A percentile compares a stretch with the other conserved stretches of the same genome.
Evolutionary conservation across 352 stramenopile species (phyloP).

Genomic region (Phytopythium kandeliae): DNA sequence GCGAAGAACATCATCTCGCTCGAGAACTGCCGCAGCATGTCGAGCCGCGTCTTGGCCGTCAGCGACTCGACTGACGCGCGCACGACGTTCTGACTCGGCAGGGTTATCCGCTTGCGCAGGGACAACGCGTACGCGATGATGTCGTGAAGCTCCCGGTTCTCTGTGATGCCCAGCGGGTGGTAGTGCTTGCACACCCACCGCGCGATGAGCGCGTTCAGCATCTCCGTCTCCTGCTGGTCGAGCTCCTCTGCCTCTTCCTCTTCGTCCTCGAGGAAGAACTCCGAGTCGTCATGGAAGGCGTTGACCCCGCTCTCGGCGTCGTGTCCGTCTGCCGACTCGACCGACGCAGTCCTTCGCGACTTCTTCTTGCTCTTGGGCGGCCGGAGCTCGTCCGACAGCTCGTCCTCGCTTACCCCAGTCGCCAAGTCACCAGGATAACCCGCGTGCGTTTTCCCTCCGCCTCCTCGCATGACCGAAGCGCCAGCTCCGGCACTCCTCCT

Average conservation of each 20-base stretch:
- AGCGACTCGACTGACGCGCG: constrained; percentile 36
- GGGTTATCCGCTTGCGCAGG: constrained; percentile 25
- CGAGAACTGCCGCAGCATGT: constrained; percentile 35
- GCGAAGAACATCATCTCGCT: constrained; percentile 44
- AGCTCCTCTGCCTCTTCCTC: neutral
- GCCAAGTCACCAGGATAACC: neutral
- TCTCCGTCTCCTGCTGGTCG: constrained; percentile 21
- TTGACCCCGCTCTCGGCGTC: constrained; percentile 22
- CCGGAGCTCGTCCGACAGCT: neutral
- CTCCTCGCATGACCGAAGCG: too few relatives aligned
- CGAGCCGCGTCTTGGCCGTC: constrained; percentile 31
- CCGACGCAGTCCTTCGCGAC: neutral
- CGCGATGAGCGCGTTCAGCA: constrained; percentile 35
- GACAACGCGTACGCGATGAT: constrained; percentile 32
- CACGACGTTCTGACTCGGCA: constrained; percentile 30
- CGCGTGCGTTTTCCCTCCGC: neutral
- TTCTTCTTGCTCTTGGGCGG: constrained; percentile 3
- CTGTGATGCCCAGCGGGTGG: constrained; percentile 34
- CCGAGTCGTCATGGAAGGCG: constrained; percentile 78
- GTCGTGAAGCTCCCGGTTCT: constrained; percentile 39
- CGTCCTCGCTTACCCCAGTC: neutral
- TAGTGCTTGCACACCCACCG: constrained; percentile 46
- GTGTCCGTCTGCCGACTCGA: constrained; percentile 2
- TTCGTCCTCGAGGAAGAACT: constrained; percentile 11
- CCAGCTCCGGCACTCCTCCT: neutral